These are phyloP conservation scores for Saururus chinensis DNA, from an alignment of 164 flowering plant genomes.

Conservation along the genomic window DNA sequence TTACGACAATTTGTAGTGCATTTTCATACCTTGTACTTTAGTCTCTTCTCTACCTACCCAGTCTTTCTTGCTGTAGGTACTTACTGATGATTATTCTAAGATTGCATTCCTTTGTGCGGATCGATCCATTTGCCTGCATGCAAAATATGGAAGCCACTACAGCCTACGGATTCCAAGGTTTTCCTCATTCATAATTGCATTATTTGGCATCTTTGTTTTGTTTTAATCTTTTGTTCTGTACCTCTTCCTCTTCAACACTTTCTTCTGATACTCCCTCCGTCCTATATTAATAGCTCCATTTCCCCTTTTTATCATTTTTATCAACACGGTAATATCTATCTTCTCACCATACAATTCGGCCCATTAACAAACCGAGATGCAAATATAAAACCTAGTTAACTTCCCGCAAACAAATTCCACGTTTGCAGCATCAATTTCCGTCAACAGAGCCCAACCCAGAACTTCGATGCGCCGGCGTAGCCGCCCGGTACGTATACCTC, in stretches of 20 bases:
- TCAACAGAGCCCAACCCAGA: not conserved
- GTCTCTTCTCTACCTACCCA: not conserved
- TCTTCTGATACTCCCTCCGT: too few species aligned
- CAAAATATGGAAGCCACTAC: conserved; percentile 91
- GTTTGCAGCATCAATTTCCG: too few species aligned
- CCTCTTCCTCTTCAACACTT: too few species aligned
- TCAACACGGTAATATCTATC: too few species aligned
- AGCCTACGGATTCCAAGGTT: conserved; percentile 85
- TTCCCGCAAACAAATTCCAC: too few species aligned
- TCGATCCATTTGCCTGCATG: conserved; percentile 79
- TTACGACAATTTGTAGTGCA: not conserved
- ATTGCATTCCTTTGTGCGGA: conserved; percentile 91
- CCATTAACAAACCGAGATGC: too few species aligned
- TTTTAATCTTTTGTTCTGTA: too few species aligned
- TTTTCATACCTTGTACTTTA: not conserved
- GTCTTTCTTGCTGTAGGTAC: conserved; percentile 26
- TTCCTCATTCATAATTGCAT: not conserved
- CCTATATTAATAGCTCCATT: too few species aligned
- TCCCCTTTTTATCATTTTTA: too few species aligned
- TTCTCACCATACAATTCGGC: too few species aligned
- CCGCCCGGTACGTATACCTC: conserved; percentile 45
- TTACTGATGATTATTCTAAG: conserved; percentile 85
- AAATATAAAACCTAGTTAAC: too few species aligned
- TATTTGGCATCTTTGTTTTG: not conserved
- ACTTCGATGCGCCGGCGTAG: conserved; percentile 68